Evolutionary conservation across 2,329 filamentous ascomycete genomes (phyloP).

Genomic region (Fusarium ramigenum): DNA sequence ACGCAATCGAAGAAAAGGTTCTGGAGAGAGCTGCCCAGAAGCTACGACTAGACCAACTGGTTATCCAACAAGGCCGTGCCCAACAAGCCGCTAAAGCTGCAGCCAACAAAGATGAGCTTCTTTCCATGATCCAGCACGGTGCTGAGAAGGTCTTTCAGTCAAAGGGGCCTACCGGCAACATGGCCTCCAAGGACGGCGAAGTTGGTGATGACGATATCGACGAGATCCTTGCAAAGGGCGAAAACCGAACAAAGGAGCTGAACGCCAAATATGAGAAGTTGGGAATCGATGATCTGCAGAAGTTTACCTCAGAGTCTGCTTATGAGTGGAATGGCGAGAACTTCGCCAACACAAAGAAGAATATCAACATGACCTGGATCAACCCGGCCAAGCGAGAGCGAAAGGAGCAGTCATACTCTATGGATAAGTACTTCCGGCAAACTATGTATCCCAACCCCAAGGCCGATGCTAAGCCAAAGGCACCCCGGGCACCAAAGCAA

Average conservation of each 20-base stretch:
- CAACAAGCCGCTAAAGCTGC: slow-evolving; percentile 91
- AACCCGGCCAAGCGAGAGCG: slow-evolving; percentile 98
- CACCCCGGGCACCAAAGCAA: slow-evolving; percentile 94
- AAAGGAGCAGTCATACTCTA: slow-evolving; percentile 97
- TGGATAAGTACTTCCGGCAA: slow-evolving; percentile 98
- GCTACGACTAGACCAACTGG: slow-evolving; percentile 92
- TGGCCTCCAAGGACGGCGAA: slow-evolving; percentile 68
- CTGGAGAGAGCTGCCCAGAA: slow-evolving; percentile 97
- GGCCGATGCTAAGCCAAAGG: slow-evolving; percentile 91
- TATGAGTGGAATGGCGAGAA: slow-evolving; percentile 99
- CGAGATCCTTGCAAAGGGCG: slow-evolving; percentile 83
- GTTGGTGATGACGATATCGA: slow-evolving; percentile 93
- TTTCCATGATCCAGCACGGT: slow-evolving; percentile 98
- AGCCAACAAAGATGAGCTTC: slow-evolving; percentile 92
- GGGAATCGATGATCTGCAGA: slow-evolving; percentile 95
- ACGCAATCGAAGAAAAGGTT: slow-evolving; percentile 98
- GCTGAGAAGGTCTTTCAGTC: slow-evolving; percentile 92
- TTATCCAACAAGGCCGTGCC: slow-evolving; percentile 96
- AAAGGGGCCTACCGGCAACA: slow-evolving; percentile 70
- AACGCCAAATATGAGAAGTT: slow-evolving; percentile 97
- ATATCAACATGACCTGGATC: slow-evolving; percentile 95
- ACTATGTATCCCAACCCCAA: slow-evolving; percentile 82
- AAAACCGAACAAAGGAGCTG: slow-evolving; percentile 87
- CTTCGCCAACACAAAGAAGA: slow-evolving; percentile 91
- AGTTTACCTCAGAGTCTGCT: slow-evolving; percentile 95